These are phyloP conservation scores for Jatropha multifida DNA, from an alignment of 441 rosid species.

Conservation along the genomic window DNA sequence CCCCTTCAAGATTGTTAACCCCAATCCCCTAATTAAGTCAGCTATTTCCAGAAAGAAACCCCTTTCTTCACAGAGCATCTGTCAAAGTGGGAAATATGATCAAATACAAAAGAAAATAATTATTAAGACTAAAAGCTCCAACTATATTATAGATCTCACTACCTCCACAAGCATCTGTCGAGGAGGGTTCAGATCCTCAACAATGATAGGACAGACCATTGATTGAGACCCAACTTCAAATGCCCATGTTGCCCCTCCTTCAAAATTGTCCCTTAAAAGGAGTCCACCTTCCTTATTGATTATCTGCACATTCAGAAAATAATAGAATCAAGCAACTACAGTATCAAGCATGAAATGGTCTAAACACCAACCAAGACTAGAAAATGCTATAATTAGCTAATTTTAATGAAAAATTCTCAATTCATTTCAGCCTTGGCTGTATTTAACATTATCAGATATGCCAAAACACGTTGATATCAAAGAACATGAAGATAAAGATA, in stretches of 20 bases:
- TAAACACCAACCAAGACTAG: not conserved
- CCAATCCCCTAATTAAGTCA: slow-evolving; percentile 80
- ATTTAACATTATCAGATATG: not conserved
- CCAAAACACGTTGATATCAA: not conserved
- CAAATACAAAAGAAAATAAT: slow-evolving; percentile 12
- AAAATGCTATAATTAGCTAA: not conserved
- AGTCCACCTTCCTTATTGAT: slow-evolving; percentile 53
- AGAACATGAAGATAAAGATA: not conserved
- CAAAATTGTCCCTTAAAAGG: slow-evolving; percentile 54
- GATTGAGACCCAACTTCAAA: slow-evolving; percentile 90
- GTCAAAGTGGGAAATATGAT: slow-evolving; percentile 17
- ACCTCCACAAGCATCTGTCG: slow-evolving; percentile 97
- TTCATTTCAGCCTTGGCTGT: not conserved
- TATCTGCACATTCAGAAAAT: slow-evolving; percentile 43
- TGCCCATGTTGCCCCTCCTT: slow-evolving; percentile 98
- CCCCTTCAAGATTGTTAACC: slow-evolving; percentile 91
- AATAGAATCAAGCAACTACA: not conserved
- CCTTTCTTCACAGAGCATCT: slow-evolving; percentile 93
- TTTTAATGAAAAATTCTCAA: not conserved
- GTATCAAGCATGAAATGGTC: not conserved
- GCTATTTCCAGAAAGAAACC: slow-evolving; percentile 95
- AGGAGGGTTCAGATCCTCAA: slow-evolving; percentile 85
- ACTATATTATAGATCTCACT: slow-evolving; percentile 18
- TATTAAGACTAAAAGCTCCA: slow-evolving; percentile 14
- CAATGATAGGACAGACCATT: slow-evolving; percentile 82